phyloP scores from a whole-genome alignment of 1,139 yeast species.

The Sugiyamaella grinbergsii region DNA sequence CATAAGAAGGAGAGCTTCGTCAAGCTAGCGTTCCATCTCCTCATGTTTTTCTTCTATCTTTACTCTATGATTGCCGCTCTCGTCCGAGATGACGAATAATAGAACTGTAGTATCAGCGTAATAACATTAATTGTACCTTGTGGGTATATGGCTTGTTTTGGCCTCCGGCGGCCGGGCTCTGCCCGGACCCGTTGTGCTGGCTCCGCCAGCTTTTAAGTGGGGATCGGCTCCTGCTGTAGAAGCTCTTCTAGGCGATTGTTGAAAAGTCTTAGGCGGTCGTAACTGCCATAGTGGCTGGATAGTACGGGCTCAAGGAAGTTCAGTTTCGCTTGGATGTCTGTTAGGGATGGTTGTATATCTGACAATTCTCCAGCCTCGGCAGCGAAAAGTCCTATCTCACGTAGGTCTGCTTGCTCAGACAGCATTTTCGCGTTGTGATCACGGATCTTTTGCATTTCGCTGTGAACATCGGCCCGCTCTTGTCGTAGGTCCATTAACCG shows the following conservation, averaged over 20 bases:
- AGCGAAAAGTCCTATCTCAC: constrained; percentile 27
- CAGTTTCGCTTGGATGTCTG: constrained; percentile 17
- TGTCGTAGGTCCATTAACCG: constrained; percentile 30
- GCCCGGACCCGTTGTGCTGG: not conserved
- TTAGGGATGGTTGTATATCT: constrained; percentile 4
- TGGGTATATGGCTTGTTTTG: too few relatives aligned
- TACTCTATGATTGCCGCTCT: constrained; percentile 97
- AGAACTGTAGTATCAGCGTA: not conserved
- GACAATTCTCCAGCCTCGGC: constrained; percentile 23
- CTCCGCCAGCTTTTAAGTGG: too few relatives aligned
- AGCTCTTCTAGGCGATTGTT: constrained; percentile 15
- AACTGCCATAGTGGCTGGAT: constrained; percentile 8
- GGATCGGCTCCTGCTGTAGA: not conserved
- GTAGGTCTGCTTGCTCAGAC: constrained; percentile 19
- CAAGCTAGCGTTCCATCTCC: constrained; percentile 86
- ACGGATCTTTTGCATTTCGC: constrained; percentile 29
- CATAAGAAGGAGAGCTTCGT: constrained; percentile 91
- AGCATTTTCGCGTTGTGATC: constrained; percentile 19
- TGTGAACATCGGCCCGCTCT: constrained; percentile 27
- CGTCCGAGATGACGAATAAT: constrained; percentile 57
- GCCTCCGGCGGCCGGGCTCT: not conserved
- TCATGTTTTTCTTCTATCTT: constrained; percentile 92
- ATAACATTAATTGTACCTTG: not conserved
- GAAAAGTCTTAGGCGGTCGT: constrained; percentile 9
- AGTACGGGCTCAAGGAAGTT: constrained; percentile 24